A percentile compares a stretch with the other conserved stretches of the same genome.
Conservation (phyloP, 1,139 yeast genomes). For the Geotrichum klebahnii region DNA sequence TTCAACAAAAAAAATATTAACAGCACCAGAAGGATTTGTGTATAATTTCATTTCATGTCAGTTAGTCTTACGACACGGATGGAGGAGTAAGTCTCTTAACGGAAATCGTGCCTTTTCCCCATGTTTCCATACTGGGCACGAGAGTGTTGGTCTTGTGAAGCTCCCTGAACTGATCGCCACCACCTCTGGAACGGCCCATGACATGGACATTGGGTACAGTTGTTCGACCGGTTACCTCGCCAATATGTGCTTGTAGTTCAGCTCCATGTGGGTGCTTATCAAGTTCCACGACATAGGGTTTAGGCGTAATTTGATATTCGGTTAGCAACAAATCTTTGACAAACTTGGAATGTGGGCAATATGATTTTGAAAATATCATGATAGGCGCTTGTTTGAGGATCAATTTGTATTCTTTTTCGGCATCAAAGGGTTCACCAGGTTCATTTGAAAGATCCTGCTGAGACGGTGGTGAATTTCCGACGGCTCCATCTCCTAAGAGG, state of each 20-base stretch:
- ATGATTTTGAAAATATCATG: constrained; percentile 44
- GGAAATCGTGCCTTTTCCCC: constrained; percentile 60
- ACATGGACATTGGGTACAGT: constrained; percentile 93
- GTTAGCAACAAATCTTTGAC: constrained; percentile 63
- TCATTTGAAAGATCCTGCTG: constrained; percentile 34
- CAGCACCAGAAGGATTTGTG: not conserved
- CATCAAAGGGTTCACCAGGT: constrained; percentile 47
- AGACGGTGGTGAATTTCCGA: not conserved
- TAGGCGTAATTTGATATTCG: constrained; percentile 68
- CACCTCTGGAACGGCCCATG: constrained; percentile 84
- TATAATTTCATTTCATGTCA: not conserved
- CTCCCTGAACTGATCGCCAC: constrained; percentile 71
- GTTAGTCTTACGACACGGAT: constrained; percentile 31
- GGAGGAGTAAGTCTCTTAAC: constrained; percentile 57
- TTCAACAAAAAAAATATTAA: too few species aligned
- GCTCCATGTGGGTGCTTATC: constrained; percentile 70
- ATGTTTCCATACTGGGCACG: constrained; percentile 47
- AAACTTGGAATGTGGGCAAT: constrained; percentile 63
- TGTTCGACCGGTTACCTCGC: constrained; percentile 73
- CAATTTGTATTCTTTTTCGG: constrained; percentile 56
- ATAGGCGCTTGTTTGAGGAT: constrained; percentile 61
- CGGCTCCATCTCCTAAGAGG: not conserved
- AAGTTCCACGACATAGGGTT: constrained; percentile 70
- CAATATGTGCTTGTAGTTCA: constrained; percentile 74
- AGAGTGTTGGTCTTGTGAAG: constrained; percentile 58